Conservation (phyloP, 2,329 filamentous ascomycete genomes). For the Hypoxylon sp. region DNA sequence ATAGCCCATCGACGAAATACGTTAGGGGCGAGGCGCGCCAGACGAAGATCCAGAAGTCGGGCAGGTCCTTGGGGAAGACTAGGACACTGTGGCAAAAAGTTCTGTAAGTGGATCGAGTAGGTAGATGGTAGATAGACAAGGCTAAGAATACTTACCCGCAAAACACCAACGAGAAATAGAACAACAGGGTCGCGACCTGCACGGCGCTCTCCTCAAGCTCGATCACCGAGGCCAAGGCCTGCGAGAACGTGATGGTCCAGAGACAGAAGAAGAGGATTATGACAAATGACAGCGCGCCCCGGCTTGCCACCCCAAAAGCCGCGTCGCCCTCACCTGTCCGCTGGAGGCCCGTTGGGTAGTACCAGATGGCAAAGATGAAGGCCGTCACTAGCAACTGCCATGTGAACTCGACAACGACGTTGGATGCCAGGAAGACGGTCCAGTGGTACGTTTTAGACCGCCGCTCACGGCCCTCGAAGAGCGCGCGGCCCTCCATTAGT, state of each 20-base stretch:
- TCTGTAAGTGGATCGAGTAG: no score
- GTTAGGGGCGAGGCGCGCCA: no score
- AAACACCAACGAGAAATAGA: no score
- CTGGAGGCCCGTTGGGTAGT: constrained; percentile 30
- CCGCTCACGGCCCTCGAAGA: constrained; percentile 86
- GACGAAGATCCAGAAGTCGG: no score
- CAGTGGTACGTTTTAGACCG: constrained; percentile 85
- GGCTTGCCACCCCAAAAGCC: background rate
- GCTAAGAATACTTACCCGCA: no score
- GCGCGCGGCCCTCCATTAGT: constrained; percentile 80
- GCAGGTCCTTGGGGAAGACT: no score
- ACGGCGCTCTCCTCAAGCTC: constrained; percentile 16
- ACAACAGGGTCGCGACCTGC: constrained; percentile 23
- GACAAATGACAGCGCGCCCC: background rate
- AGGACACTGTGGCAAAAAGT: no score
- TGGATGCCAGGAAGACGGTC: constrained; percentile 84
- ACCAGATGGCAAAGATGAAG: constrained; percentile 17
- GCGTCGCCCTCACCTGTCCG: constrained; percentile 21
- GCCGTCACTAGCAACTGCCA: constrained; percentile 21
- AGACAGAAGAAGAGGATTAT: background rate
- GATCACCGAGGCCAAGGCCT: constrained; percentile 12
- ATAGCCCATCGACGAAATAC: no score
- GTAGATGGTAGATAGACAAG: no score
- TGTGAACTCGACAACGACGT: constrained; percentile 82
- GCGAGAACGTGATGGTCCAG: constrained; percentile 18